Percentiles rank a stretch among this genome's conserved stretches.
Evolutionary conservation across 176 grass and related monocot species (phyloP).

Genomic region (Eragrostis nindensis): DNA sequence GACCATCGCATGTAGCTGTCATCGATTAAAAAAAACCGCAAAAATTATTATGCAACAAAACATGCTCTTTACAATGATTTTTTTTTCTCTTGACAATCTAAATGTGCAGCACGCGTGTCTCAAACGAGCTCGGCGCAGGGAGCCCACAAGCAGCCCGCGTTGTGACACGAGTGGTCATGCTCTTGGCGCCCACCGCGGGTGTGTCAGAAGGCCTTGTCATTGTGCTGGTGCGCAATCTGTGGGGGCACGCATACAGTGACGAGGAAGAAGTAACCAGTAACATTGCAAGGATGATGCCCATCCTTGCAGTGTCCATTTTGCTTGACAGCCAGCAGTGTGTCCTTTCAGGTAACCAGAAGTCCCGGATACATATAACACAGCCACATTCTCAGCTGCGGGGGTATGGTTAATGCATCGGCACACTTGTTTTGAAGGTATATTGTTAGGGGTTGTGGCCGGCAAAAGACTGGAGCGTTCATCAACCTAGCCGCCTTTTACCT

Average conservation of each 20-base stretch:
- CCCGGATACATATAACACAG: too few relatives aligned
- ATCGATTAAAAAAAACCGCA: too few relatives aligned
- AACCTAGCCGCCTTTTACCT: background rate
- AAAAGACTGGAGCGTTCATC: background rate
- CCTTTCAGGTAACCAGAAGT: conserved; percentile 56
- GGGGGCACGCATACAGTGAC: conserved; percentile 59
- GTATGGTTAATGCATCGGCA: too few relatives aligned
- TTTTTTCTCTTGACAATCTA: too few relatives aligned
- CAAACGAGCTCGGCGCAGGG: conserved; percentile 59
- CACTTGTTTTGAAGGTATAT: background rate
- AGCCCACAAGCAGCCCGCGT: background rate
- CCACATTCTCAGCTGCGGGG: background rate
- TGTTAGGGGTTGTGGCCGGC: background rate
- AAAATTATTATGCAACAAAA: too few relatives aligned
- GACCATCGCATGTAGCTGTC: too few relatives aligned
- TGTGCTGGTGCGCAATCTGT: conserved; percentile 38
- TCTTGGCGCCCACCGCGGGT: conserved; percentile 19
- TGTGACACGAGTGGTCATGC: conserved; percentile 27
- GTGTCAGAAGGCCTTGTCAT: conserved; percentile 34
- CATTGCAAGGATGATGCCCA: conserved; percentile 41
- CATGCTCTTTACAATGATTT: too few relatives aligned
- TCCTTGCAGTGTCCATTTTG: conserved; percentile 50
- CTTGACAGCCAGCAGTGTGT: conserved; percentile 55
- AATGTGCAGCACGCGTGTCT: conserved; percentile 51
- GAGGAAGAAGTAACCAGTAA: conserved; percentile 51